Percentiles rank a stretch among this genome's conserved stretches.
phyloP scores from a whole-genome alignment of 768 basidiomycete species.

The Leccinum truebloodii region DNA sequence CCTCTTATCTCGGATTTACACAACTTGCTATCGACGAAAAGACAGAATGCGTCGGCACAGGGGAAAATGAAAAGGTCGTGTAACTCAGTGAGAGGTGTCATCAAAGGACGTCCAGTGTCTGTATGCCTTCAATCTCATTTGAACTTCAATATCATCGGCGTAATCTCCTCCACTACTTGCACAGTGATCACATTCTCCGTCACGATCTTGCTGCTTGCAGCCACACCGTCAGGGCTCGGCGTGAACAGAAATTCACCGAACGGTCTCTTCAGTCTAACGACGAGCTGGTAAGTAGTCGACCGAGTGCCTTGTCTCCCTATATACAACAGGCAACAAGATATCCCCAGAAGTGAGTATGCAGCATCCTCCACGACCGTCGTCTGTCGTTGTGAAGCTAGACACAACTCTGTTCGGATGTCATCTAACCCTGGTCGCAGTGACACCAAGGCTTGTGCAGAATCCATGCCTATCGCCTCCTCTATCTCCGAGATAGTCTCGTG shows the following conservation, averaged over 20 bases:
- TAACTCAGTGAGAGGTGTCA: neutral
- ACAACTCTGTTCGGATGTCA: slow-evolving; percentile 1
- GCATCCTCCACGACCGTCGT: slow-evolving; percentile 8
- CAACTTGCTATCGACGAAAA: too few species aligned
- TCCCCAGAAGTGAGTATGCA: slow-evolving; percentile 10
- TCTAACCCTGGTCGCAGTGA: slow-evolving; percentile 1
- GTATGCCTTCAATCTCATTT: neutral
- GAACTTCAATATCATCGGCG: neutral
- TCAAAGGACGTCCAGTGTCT: slow-evolving; percentile 9
- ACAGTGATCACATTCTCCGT: neutral
- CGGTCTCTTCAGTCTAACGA: neutral
- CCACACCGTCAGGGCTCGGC: neutral
- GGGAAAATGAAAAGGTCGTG: neutral
- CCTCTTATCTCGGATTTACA: too few species aligned
- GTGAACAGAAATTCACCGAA: neutral
- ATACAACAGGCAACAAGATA: slow-evolving; percentile 7
- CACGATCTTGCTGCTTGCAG: neutral
- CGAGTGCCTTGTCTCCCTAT: slow-evolving; percentile 9
- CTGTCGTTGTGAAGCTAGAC: slow-evolving; percentile 2
- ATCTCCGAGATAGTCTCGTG: slow-evolving; percentile 6
- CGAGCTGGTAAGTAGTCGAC: slow-evolving; percentile 8
- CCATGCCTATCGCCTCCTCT: neutral
- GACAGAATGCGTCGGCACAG: too few species aligned
- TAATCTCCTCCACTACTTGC: neutral
- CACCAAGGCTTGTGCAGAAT: neutral